Evolutionary conservation across 371 early-diverging fungal species (phyloP), one percentile per base, ranked within the genome.

Genomic region (Haplosporangium sp.): DNA sequence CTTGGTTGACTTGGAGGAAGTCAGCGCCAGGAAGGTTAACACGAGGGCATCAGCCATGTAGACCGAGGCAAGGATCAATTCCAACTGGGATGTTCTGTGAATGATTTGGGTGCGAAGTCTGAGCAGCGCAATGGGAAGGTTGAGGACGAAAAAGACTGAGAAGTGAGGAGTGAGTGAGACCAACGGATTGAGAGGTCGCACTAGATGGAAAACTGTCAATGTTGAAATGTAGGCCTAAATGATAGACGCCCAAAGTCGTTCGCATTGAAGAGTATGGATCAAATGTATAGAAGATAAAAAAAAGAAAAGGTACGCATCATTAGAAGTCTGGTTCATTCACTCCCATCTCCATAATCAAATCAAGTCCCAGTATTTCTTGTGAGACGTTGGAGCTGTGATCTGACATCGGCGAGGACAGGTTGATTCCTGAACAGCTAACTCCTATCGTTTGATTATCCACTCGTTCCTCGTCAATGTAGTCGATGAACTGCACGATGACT

Each of bases 151-250:
- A 53, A 89, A 86, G 0, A 68, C 21, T 37, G 86, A 63, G 29
- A 86, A 84, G 58, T 89, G 86, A 4, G 85, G 81, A 21, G 83
- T 86, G 65, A 86, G 72, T 5, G 87, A 86, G 67, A 86, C 84
- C 69, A 68, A 45, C 10, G 79, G 79, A 46, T 83, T 86, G 40
- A 85, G 83, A 2, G 87, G 86, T 36, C 86, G 79, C 6, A 85
- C 62, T 29, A 86, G 83, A 55, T 86, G 83, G 18, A 83, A 36
- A 0, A 86, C 81, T 20, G 85, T 83, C 52, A 89, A 73, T 14
- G 84, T 67, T 4, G 85, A 65, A 58, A 86, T 70, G 55, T 89
- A 89, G 53, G 86, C 75, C 89, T 88, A 67, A 10, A 59, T 51
- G 51, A n/a, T 45, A 6, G n/a, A 46, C 23, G 46, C 11, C 13